Evolutionary conservation across 495 filamentous ascomycete genomes (phyloP).

Genomic region (Penicillium cosmopolitanum): DNA sequence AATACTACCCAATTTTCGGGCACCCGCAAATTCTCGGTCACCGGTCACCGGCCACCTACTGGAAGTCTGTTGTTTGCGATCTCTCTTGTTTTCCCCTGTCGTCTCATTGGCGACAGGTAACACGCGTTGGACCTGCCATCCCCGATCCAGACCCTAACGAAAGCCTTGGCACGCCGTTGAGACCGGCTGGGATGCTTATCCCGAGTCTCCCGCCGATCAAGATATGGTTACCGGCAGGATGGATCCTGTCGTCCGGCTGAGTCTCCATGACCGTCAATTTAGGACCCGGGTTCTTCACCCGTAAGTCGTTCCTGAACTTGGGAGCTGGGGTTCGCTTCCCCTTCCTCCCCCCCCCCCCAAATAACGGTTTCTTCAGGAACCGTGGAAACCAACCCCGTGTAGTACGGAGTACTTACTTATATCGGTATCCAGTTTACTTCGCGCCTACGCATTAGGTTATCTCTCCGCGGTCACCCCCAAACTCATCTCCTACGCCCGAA

Average conservation of each 20-base stretch:
- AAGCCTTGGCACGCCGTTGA: constrained; percentile 14
- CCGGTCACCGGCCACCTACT: background rate
- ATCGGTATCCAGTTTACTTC: constrained; percentile 57
- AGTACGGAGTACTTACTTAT: constrained; percentile 2
- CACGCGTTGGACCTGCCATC: constrained; percentile 11
- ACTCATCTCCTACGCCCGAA: constrained; percentile 58
- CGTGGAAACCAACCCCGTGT: background rate
- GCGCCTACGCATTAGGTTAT: constrained; percentile 78
- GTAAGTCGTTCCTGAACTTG: constrained; percentile 16
- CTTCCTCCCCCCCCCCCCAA: no score
- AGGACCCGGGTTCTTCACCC: constrained; percentile 32
- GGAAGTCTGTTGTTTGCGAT: background rate
- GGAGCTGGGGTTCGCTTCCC: no score
- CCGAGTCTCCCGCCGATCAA: constrained; percentile 21
- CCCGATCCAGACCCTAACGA: constrained; percentile 4
- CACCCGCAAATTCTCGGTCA: constrained; percentile 12
- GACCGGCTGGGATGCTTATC: constrained; percentile 29
- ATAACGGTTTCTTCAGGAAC: background rate
- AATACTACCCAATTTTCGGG: constrained; percentile 29
- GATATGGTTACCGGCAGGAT: constrained; percentile 36
- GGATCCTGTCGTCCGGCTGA: constrained; percentile 32
- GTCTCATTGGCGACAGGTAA: constrained; percentile 16
- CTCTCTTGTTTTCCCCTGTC: background rate
- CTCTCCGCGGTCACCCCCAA: constrained; percentile 70
- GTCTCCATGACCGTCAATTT: constrained; percentile 28